Conservation (phyloP, 176 grass and related monocot genomes). For the Eleusine coracana region DNA sequence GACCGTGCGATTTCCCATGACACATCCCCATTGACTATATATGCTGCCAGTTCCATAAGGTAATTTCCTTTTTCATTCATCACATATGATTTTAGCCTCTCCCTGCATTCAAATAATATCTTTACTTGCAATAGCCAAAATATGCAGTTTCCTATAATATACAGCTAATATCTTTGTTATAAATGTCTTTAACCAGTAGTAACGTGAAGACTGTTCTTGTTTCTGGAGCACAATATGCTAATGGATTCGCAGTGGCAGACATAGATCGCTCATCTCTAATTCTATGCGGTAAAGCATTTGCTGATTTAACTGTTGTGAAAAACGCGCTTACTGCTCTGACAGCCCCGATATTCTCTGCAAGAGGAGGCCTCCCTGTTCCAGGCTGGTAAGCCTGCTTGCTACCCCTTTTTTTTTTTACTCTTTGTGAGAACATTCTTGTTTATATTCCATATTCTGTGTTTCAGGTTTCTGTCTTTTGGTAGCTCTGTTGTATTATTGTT, state of each 20-base stretch:
- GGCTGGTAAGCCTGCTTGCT: conserved; percentile 57
- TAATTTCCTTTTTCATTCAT: conserved; percentile 37
- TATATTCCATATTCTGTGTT: conserved; percentile 37
- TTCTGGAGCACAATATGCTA: conserved; percentile 50
- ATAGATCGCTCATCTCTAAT: conserved; percentile 77
- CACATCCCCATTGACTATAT: conserved; percentile 81
- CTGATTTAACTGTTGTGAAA: conserved; percentile 59
- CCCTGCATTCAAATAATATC: conserved; percentile 18
- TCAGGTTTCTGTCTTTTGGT: conserved; percentile 62
- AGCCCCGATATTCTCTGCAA: conserved; percentile 74
- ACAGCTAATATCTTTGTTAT: conserved; percentile 20
- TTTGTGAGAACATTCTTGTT: conserved; percentile 15
- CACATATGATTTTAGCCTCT: conserved; percentile 18
- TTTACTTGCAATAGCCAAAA: background rate
- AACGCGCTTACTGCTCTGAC: conserved; percentile 77
- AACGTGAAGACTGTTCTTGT: conserved; percentile 64
- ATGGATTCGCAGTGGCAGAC: conserved; percentile 81
- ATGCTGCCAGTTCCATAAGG: conserved; percentile 92
- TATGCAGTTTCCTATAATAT: background rate
- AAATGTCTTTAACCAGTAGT: conserved; percentile 54
- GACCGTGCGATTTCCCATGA: conserved; percentile 86
- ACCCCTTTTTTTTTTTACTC: background rate
- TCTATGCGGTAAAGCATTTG: conserved; percentile 84
- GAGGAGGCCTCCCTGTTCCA: conserved; percentile 70
- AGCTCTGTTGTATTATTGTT: conserved; percentile 64